Base-by-base conservation (phyloP, 2,329 filamentous ascomycete species). In the Monilinia aucupariae region DNA sequence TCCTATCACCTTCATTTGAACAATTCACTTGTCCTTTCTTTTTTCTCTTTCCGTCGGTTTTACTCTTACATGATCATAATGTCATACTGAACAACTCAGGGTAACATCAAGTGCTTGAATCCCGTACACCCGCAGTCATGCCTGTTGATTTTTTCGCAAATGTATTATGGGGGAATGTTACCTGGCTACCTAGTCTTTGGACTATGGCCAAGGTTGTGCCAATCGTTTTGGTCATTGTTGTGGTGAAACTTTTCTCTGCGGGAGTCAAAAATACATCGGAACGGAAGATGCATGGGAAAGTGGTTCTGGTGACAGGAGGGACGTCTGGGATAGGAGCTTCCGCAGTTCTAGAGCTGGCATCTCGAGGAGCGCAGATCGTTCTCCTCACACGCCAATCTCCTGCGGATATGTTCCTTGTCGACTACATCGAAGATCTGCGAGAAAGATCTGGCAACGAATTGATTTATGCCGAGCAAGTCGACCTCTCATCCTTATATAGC, bases 381-480 rank as follows among this genome's bases (percentile, higher is more conserved):
- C 86, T 99, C 50, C 85, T 99, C 58, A 96, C 93, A 7, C 90
- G 90, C 67, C 85, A 92, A 71, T 81, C 90, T 34, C 84, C 91
- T 15, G 85, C 85, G 45, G 92, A 99, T 74, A 85, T 91, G 15
- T 97, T 97, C 76, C 83, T 97, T 12, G 87, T 90, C 71, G 94
- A 99, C 71, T 96, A 91, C 76, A 90, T 99, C 70, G 88, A 96
- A 69, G 93, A 97, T 74, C 76, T 99, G 49, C 88, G 96, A 62
- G 79, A 82, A 34, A 80, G 82, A 61, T 91, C 91, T 9, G 82
- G 84, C 39, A 97, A 97, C 77, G 81, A 92, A 64, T 81, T 99
- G 72, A 91, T 99, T 69, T 97, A 96, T 71, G 92, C 94, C 64
- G 94, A 99, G 76, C 90, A 96, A 76, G 91, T 96, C 70, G 92